Conservation (phyloP, 2,329 filamentous ascomycete species). For the Hysterium pulicare region DNA sequence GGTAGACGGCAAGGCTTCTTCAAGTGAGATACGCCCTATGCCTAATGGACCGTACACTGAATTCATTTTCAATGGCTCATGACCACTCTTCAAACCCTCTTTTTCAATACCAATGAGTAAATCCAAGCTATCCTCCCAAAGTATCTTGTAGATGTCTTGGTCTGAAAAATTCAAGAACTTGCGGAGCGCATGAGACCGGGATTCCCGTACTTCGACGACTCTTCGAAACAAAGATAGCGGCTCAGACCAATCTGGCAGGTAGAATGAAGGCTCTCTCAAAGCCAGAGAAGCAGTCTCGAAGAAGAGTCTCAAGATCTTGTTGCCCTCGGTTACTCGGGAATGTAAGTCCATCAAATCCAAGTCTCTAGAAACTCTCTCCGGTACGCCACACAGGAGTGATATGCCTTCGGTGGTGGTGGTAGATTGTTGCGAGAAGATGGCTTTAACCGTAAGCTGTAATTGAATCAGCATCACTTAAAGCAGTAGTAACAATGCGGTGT, state of each 20-base stretch:
- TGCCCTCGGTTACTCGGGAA: slow-evolving; percentile 20
- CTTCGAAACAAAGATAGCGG: slow-evolving; percentile 8
- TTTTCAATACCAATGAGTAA: slow-evolving; percentile 22
- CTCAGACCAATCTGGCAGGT: slow-evolving; percentile 10
- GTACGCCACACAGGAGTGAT: slow-evolving; percentile 21
- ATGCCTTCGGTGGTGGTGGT: slow-evolving; percentile 18
- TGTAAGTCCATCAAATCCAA: slow-evolving; percentile 7
- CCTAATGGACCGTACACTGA: slow-evolving; percentile 12
- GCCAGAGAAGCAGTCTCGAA: slow-evolving; percentile 28
- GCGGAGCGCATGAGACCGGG: slow-evolving; percentile 10
- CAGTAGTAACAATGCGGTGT: neutral
- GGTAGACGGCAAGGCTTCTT: slow-evolving; percentile 13
- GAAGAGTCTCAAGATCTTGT: slow-evolving; percentile 24
- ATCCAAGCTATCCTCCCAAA: slow-evolving; percentile 27
- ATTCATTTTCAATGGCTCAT: slow-evolving; percentile 12
- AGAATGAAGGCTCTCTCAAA: slow-evolving; percentile 33
- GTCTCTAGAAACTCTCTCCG: neutral
- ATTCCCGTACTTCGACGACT: slow-evolving; percentile 12
- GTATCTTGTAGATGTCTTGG: slow-evolving; percentile 10
- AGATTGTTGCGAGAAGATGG: slow-evolving; percentile 19
- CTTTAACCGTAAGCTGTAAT: slow-evolving; percentile 16
- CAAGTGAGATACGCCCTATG: neutral
- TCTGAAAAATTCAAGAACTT: slow-evolving; percentile 12
- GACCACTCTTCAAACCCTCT: slow-evolving; percentile 13
- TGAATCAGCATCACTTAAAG: neutral